Evolutionary conservation across 1,284 basidiomycete genomes (phyloP).

Genomic region (Irpex sp.): DNA sequence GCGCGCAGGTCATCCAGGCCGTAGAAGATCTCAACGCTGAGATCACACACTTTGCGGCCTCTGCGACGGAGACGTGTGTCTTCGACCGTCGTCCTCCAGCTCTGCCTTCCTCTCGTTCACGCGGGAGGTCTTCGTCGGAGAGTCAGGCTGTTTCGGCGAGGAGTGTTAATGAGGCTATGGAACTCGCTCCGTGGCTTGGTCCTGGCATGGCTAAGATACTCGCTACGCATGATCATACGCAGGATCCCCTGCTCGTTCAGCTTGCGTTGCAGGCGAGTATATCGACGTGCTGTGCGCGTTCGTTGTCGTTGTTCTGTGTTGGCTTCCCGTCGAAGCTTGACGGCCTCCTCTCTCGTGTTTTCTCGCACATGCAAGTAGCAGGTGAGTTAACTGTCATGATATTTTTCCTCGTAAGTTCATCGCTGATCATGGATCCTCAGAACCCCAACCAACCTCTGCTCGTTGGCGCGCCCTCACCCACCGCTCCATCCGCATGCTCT

Average conservation of each 20-base stretch:
- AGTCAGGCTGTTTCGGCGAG: conserved; percentile 3
- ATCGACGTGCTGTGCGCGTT: conserved; percentile 56
- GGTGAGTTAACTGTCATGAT: too few species aligned
- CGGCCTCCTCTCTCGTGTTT: conserved; percentile 56
- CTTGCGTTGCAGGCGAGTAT: conserved; percentile 67
- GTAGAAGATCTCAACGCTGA: conserved; percentile 76
- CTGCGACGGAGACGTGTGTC: conserved; percentile 56
- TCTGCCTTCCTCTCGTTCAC: neutral
- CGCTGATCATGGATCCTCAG: conserved; percentile 26
- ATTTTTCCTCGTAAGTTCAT: too few species aligned
- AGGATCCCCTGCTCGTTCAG: conserved; percentile 69
- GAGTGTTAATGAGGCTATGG: conserved; percentile 38
- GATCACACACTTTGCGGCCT: conserved; percentile 69
- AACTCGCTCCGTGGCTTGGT: conserved; percentile 57
- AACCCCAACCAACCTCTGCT: conserved; percentile 69
- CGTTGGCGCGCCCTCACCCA: conserved; percentile 71
- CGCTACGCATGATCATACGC: conserved; percentile 56
- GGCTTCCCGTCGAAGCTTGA: conserved; percentile 67
- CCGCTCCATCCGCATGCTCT: conserved; percentile 56
- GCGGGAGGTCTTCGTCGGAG: conserved; percentile 20
- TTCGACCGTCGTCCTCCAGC: conserved; percentile 14
- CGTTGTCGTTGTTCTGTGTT: conserved; percentile 64
- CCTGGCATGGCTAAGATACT: conserved; percentile 52
- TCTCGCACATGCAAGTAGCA: conserved; percentile 52
- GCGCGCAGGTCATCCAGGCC: conserved; percentile 67